Base-by-base conservation (phyloP, 768 basidiomycete species). In the Galerina sulciceps region DNA sequence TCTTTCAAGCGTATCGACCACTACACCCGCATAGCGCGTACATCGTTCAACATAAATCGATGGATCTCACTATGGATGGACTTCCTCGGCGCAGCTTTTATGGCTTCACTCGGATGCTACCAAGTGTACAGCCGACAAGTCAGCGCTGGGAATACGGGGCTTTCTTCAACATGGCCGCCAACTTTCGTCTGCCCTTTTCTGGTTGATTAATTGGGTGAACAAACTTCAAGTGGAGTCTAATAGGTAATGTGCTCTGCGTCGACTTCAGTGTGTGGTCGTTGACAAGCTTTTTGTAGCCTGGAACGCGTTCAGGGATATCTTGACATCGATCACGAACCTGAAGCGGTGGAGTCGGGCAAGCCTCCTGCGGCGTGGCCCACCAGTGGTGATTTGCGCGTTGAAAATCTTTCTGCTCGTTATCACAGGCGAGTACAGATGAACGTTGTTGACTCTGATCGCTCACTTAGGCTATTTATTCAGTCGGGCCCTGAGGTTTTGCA, bases 231-330 rank as follows among this genome's bases (percentile, higher is more conserved):
- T 83, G 3, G 68, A 77, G 58, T 65, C 65, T 8, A 70, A 71
- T 40, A 69, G 70, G 71, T 67, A 60, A 59, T n/a, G 31, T 22
- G 23, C 45, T 40, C 1, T 15, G 15, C 2, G 20, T n/a, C 11
- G 2, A 4, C 18, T 31, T 5, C 14, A 13, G 3, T 15, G 10
- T 15, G 35, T 11, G 34, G 10, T 23, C 15, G 17, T n/a, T 31
- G 26, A 31, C 8, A 31, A 15, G 9, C 20, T 42, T 31, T 4
- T 31, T 36, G 38, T 36, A 80, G 81, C 58, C 67, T 81, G 38
- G 92, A 96, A 66, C 88, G 93, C 55, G 86, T 94, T 1, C 82
- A 89, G 54, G 87, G 69, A 1, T 89, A 86, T 65, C 68, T 87
- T 22, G 65, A 75, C 36, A 85, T 87, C 53, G 86, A 88, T 35